Percentiles rank a stretch among this genome's conserved stretches.
These are phyloP conservation scores for Baorangia bicolor DNA, from an alignment of 768 basidiomycete genomes.

Conservation along the genomic window DNA sequence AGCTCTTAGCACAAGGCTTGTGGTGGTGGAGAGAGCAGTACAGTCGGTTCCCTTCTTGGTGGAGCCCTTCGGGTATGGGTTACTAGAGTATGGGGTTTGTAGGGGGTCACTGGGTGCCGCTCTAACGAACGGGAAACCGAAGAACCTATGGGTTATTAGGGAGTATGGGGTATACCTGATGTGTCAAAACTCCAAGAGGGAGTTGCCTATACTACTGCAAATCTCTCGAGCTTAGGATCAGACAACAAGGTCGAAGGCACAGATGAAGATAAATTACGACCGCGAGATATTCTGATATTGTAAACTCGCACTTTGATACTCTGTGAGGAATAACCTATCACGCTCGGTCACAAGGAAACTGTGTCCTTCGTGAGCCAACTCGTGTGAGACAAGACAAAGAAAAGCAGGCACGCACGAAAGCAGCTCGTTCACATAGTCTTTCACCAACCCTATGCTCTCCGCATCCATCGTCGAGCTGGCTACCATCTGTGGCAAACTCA, in stretches of 20 bases:
- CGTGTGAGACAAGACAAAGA: background rate
- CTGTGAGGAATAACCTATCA: conserved; percentile 66
- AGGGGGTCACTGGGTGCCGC: too few species aligned
- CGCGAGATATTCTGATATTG: conserved; percentile 83
- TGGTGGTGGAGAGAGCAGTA: too few species aligned
- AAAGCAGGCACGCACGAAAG: conserved; percentile 55
- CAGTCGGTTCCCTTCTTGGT: too few species aligned
- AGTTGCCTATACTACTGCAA: too few species aligned
- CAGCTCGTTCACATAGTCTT: conserved; percentile 89
- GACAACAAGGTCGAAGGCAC: background rate
- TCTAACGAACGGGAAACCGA: too few species aligned
- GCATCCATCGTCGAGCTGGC: conserved; percentile 86
- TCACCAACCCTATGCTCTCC: conserved; percentile 77
- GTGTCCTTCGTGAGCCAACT: background rate
- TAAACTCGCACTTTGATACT: conserved; percentile 75
- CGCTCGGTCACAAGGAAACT: conserved; percentile 83
- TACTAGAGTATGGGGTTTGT: too few species aligned
- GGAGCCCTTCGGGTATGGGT: too few species aligned
- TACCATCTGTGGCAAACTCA: conserved; percentile 90
- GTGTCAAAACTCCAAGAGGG: too few species aligned
- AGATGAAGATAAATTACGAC: conserved; percentile 43
- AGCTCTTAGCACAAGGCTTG: background rate
- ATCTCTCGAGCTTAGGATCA: background rate
- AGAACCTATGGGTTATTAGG: too few species aligned
- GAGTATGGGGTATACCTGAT: too few species aligned